Percentiles rank a stretch among this genome's conserved stretches.
Conservation (phyloP, 2,329 filamentous ascomycete species). For the Cordyceps cicadae region DNA sequence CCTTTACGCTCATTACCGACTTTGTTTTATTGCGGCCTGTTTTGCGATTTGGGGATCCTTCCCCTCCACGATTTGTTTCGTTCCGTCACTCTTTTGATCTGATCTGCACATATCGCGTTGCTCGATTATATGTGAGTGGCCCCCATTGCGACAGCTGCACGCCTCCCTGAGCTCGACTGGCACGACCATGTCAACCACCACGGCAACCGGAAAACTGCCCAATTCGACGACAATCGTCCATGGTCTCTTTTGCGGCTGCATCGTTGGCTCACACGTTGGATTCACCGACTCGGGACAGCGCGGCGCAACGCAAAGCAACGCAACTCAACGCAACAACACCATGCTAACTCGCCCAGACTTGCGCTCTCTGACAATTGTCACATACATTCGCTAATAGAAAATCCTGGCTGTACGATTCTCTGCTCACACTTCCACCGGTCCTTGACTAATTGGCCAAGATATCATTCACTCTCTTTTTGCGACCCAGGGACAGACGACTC, state of each 20-base stretch:
- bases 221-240: neutral
- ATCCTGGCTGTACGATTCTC: conserved; percentile 4
- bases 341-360: neutral
- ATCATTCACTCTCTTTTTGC: conserved; percentile 3
- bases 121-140: conserved; percentile 10
- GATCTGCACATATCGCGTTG: conserved; percentile 10
- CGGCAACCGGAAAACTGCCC: neutral
- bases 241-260: neutral
- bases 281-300: neutral
- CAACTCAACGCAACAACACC: neutral
- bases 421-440: no score
- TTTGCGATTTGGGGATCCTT: neutral
- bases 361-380: conserved; percentile 9
- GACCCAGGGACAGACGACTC: neutral
- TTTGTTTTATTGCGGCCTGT: neutral
- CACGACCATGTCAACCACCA: neutral
- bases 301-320: no score
- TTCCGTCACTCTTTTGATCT: conserved; percentile 12
- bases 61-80: conserved; percentile 9
- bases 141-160: neutral
- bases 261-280: neutral
- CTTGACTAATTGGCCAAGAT: neutral
- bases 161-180: neutral
- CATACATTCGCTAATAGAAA: conserved; percentile 11
- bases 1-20: conserved; percentile 6